These are phyloP conservation scores for Neurospora crassa DNA, from an alignment of 2,329 filamentous ascomycete genomes.

Conservation along the genomic window DNA sequence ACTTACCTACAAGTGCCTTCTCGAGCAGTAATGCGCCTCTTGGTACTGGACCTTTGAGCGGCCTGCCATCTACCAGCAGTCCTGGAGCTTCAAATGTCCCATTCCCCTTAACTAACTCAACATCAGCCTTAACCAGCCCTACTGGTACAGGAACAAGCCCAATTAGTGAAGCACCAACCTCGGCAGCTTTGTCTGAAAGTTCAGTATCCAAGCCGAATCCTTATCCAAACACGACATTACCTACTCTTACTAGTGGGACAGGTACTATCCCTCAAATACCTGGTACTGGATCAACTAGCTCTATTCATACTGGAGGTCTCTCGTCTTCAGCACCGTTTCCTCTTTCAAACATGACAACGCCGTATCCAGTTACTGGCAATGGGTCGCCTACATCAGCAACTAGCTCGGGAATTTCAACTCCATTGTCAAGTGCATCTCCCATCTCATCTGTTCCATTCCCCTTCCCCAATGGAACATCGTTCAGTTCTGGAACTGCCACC, in stretches of 20 bases:
- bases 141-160: not conserved
- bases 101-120: not conserved
- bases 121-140: not conserved
- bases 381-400: not conserved
- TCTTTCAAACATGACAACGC: slow-evolving; percentile 4
- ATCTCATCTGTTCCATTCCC: not conserved
- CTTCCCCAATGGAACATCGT: not conserved
- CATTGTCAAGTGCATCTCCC: not conserved
- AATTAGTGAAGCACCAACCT: not conserved
- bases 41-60: not conserved
- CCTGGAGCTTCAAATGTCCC: not conserved
- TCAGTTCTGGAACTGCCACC: not conserved
- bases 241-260: not conserved
- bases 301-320: not conserved
- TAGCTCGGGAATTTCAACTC: not conserved
- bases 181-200: not conserved
- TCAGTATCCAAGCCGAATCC: not conserved
- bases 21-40: not conserved
- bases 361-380: not conserved
- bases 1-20: not conserved
- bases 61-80: not conserved
- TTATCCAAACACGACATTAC: not conserved
- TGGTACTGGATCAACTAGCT: not conserved
- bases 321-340: slow-evolving; percentile 5
- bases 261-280: not conserved